phyloP scores from a whole-genome alignment of 139 green algal species.

The Eudorina sp. region DNA sequence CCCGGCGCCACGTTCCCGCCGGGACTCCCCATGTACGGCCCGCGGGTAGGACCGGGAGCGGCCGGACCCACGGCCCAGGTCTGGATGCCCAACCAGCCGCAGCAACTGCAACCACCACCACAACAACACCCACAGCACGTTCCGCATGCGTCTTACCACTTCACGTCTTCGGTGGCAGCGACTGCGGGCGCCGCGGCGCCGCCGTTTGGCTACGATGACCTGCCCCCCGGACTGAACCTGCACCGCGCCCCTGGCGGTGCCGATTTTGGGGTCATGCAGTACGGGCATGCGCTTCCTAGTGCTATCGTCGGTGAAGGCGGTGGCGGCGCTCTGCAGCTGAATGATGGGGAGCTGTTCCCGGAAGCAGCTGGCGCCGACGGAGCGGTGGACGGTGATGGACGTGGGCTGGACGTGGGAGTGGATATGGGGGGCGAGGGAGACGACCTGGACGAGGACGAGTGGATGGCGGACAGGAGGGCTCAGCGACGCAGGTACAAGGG shows the following conservation, averaged over 20 bases:
- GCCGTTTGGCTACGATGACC: not conserved
- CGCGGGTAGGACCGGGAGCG: too few species aligned
- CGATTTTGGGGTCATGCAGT: too few species aligned
- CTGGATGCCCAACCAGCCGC: not conserved
- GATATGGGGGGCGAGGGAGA: not conserved
- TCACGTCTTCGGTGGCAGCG: too few species aligned
- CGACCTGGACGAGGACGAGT: constrained; percentile 2
- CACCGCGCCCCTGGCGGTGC: not conserved
- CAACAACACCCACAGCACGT: too few species aligned
- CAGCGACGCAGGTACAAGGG: not conserved
- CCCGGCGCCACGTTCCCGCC: too few species aligned
- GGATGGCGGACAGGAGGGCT: not conserved
- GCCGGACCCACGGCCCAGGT: too few species aligned
- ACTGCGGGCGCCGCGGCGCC: not conserved
- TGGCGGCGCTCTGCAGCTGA: not conserved
- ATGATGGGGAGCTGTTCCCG: not conserved
- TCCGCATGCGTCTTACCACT: too few species aligned
- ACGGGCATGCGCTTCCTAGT: too few species aligned
- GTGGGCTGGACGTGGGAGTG: not conserved
- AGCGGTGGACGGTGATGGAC: not conserved
- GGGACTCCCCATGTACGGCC: too few species aligned
- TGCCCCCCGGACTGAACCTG: not conserved
- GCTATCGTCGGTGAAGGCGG: not conserved
- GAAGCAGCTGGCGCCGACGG: not conserved
- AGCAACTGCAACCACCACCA: not conserved